Evolutionary conservation across 495 filamentous ascomycete species (phyloP).

Genomic region (Talaromyces trachyspermus): DNA sequence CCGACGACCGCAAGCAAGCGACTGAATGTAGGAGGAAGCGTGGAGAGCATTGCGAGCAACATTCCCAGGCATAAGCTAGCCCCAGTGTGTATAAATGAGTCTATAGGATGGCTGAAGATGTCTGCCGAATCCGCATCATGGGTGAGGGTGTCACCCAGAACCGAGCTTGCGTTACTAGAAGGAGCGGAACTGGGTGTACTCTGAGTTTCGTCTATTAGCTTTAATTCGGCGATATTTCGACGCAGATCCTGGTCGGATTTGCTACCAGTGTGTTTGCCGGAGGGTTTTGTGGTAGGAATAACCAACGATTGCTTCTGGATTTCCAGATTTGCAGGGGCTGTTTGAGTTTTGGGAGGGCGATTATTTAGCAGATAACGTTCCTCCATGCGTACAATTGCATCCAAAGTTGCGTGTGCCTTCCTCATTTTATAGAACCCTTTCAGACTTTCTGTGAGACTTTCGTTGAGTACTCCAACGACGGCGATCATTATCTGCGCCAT

Average conservation of each 20-base stretch:
- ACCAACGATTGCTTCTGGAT: not conserved
- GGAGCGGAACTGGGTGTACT: constrained; percentile 5
- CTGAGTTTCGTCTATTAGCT: constrained; percentile 14
- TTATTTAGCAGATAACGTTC: constrained; percentile 41
- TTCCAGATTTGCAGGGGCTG: not conserved
- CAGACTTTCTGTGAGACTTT: constrained; percentile 86
- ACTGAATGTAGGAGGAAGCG: constrained; percentile 84
- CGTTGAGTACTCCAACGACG: constrained; percentile 80
- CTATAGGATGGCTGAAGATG: constrained; percentile 60
- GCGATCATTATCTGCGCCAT: constrained; percentile 85
- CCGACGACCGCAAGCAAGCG: constrained; percentile 82
- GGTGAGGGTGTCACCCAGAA: constrained; percentile 25
- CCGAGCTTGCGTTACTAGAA: constrained; percentile 15
- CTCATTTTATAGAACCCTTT: constrained; percentile 89
- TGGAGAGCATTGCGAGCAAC: constrained; percentile 74
- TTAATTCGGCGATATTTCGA: constrained; percentile 26
- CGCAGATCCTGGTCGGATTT: constrained; percentile 15
- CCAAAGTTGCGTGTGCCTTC: constrained; percentile 80
- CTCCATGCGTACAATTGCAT: constrained; percentile 63
- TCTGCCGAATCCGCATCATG: constrained; percentile 43
- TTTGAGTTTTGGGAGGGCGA: not conserved
- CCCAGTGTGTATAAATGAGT: constrained; percentile 83
- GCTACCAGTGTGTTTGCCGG: not conserved
- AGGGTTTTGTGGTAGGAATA: not conserved
- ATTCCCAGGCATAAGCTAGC: constrained; percentile 84